phyloP scores from a whole-genome alignment of 129 eudicot species.

The Chrysanthemum seticuspe region DNA sequence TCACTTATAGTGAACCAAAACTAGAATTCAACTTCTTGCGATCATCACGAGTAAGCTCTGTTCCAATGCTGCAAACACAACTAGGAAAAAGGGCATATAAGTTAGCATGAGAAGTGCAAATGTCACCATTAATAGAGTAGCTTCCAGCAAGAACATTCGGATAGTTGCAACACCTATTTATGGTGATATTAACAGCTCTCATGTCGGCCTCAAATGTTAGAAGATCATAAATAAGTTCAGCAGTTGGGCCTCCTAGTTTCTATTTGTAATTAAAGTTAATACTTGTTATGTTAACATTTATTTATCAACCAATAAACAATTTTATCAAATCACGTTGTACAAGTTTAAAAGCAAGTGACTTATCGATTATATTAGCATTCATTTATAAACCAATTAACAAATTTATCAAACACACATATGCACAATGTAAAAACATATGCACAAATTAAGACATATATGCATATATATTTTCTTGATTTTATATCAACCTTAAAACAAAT shows the following conservation, averaged over 20 bases:
- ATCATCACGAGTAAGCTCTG: constrained; percentile 95
- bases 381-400: no score
- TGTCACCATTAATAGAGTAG: background rate
- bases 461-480: no score
- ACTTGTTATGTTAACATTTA: no score
- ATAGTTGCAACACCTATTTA: constrained; percentile 59
- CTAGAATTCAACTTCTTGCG: constrained; percentile 89
- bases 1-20: constrained; percentile 88
- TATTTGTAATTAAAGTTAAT: constrained; percentile 19
- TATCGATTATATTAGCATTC: no score
- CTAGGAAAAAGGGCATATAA: background rate
- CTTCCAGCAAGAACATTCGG: constrained; percentile 2
- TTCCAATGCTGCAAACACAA: constrained; percentile 73
- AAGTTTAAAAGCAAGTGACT: no score
- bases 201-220: constrained; percentile 96
- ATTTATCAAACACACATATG: no score
- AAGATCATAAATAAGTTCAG: constrained; percentile 94
- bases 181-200: constrained; percentile 94
- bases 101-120: background rate
- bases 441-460: no score
- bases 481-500: no score
- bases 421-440: no score
- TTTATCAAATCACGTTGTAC: no score
- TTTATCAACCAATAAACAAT: no score
- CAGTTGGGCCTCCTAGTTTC: constrained; percentile 96